Percentiles rank a stretch among this genome's conserved stretches.
Conservation (phyloP, 371 early-diverging fungal genomes). For the Mortierella sp. region DNA sequence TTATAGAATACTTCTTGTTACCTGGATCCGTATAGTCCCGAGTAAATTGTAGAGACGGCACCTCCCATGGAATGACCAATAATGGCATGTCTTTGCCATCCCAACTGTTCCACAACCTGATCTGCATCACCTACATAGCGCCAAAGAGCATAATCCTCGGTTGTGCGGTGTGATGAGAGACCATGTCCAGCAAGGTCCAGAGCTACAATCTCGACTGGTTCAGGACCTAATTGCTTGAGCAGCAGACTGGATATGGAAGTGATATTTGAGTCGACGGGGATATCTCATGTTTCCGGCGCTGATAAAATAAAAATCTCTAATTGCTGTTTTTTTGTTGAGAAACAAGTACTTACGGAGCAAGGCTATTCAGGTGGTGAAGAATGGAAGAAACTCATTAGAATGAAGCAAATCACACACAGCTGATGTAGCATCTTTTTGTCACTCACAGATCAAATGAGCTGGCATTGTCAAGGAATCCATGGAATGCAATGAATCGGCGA, state of each 20-base stretch:
- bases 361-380: constrained; percentile 12
- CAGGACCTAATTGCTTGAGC: constrained; percentile 44
- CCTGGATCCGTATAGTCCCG: constrained; percentile 42
- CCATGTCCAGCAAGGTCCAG: constrained; percentile 55
- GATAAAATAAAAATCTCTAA: no score
- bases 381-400: background rate
- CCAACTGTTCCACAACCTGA: constrained; percentile 49
- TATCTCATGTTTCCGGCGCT: background rate
- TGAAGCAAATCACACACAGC: background rate
- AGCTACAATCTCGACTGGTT: constrained; percentile 50
- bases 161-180: constrained; percentile 38
- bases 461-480: constrained; percentile 56
- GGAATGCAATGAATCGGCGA: constrained; percentile 52
- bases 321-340: background rate
- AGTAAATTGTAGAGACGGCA: constrained; percentile 35
- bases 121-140: constrained; percentile 52
- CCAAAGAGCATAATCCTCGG: constrained; percentile 52
- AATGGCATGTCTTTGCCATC: constrained; percentile 50
- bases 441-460: constrained; percentile 50
- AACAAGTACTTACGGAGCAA: constrained; percentile 38
- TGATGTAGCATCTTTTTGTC: background rate
- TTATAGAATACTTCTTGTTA: background rate
- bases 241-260: constrained; percentile 17
- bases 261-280: background rate
- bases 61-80: constrained; percentile 56